Percentiles rank a stretch among this genome's conserved stretches.
phyloP scores from a whole-genome alignment of 805 yeast species.

The Trichomonascus vanleenenianus region DNA sequence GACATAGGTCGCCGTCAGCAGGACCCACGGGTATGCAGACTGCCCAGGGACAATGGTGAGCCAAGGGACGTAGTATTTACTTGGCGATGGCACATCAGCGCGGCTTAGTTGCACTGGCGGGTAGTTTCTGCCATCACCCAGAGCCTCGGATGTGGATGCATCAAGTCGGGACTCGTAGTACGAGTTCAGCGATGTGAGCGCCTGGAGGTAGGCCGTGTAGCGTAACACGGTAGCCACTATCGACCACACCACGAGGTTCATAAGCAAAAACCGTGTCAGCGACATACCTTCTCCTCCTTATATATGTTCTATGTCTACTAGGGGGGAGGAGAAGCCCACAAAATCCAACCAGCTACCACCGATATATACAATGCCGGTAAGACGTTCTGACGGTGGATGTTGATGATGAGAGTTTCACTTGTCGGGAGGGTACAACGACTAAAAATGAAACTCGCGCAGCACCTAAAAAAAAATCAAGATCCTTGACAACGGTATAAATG shows the following conservation, averaged over 20 bases:
- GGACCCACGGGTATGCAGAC: conserved; percentile 43
- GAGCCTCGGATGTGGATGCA: conserved; percentile 8
- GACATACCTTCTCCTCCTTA: conserved; percentile 12
- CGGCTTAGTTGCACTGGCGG: conserved; percentile 10
- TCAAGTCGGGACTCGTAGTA: conserved; percentile 3
- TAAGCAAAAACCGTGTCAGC: conserved; percentile 26
- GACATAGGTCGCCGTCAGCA: conserved; percentile 39
- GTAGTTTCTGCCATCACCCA: conserved; percentile 8
- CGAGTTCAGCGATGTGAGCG: too few relatives aligned
- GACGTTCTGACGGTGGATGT: too few relatives aligned
- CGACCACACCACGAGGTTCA: conserved; percentile 19
- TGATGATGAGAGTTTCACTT: too few relatives aligned
- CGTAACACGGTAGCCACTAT: conserved; percentile 27
- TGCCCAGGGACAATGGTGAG: conserved; percentile 42
- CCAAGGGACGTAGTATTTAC: conserved; percentile 41
- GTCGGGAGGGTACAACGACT: too few relatives aligned
- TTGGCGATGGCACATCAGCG: conserved; percentile 33
- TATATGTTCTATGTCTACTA: too few relatives aligned
- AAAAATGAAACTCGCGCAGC: too few relatives aligned
- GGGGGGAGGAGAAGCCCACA: too few relatives aligned
- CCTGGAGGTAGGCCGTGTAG: conserved; percentile 26
- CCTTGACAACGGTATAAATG: too few relatives aligned
- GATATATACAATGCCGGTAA: too few relatives aligned
- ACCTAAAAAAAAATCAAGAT: too few relatives aligned
- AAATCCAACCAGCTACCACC: too few relatives aligned